Percentiles rank a stretch among this genome's conserved stretches.
Evolutionary conservation across 108 stramenopile species (phyloP).

Genomic region (Cyclotella baltica): DNA sequence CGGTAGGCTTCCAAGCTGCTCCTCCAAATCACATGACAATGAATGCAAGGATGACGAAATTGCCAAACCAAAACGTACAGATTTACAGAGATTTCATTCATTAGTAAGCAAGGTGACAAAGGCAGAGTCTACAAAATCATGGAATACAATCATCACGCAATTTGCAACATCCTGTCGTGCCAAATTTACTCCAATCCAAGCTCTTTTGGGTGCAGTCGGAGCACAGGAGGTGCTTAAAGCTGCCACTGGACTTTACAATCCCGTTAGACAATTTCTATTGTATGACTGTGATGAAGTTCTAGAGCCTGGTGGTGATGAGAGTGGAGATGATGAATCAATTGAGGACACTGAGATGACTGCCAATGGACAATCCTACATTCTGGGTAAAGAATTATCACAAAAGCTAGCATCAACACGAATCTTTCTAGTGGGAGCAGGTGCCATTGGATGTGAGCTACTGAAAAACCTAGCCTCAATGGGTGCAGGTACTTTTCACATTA

Average conservation of each 20-base stretch:
- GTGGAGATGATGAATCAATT: constrained; percentile 12
- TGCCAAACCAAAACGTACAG: constrained; percentile 44
- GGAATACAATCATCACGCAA: constrained; percentile 29
- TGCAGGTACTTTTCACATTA: constrained; percentile 57
- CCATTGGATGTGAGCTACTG: constrained; percentile 97
- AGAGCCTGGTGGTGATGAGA: constrained; percentile 20
- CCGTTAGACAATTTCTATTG: constrained; percentile 85
- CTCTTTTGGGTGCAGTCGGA: constrained; percentile 79
- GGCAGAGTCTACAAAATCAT: constrained; percentile 19
- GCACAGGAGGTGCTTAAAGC: constrained; percentile 91
- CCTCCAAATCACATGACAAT: constrained; percentile 28
- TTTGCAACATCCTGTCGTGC: constrained; percentile 69
- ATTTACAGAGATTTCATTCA: constrained; percentile 46
- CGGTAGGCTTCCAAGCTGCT: constrained; percentile 50
- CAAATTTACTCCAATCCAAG: constrained; percentile 84
- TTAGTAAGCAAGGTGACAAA: constrained; percentile 29
- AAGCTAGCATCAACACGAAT: constrained; percentile 65
- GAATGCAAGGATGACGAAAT: constrained; percentile 22
- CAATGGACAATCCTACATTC: constrained; percentile 58
- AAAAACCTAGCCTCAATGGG: constrained; percentile 97
- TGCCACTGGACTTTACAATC: constrained; percentile 84
- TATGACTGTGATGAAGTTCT: constrained; percentile 92
- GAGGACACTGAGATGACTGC: neutral
- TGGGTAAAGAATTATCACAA: constrained; percentile 58
- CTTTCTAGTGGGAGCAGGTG: constrained; percentile 98